These are phyloP conservation scores for Puccinia polysora DNA, from an alignment of 1,284 basidiomycete genomes.

Conservation along the genomic window DNA sequence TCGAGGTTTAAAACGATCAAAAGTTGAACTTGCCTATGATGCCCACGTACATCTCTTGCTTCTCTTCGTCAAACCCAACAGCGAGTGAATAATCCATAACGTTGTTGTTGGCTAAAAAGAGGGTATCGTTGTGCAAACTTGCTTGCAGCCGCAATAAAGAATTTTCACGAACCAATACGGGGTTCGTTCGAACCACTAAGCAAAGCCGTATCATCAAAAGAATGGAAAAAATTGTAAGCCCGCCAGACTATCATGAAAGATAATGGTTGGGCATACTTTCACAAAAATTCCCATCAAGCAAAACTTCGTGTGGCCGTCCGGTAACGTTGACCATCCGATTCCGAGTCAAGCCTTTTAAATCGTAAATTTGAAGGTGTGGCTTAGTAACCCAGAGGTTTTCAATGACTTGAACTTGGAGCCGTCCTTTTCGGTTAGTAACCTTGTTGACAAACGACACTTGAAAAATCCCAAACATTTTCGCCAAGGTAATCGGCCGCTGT, in stretches of 20 bases:
- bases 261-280: conserved; percentile 54
- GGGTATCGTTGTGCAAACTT: conserved; percentile 78
- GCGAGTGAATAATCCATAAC: conserved; percentile 99
- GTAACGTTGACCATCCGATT: conserved; percentile 87
- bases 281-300: conserved; percentile 87
- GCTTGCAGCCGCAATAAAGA: conserved; percentile 86
- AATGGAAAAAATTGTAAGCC: background rate
- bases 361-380: conserved; percentile 58
- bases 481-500: conserved; percentile 84
- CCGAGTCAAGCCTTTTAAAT: conserved; percentile 85
- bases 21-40: conserved; percentile 35
- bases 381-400: conserved; percentile 64
- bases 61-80: conserved; percentile 70
- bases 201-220: background rate
- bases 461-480: conserved; percentile 96
- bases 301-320: conserved; percentile 83
- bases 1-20: too few relatives aligned
- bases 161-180: conserved; percentile 91
- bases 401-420: conserved; percentile 96
- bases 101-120: conserved; percentile 87
- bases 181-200: conserved; percentile 56
- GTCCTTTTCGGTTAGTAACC: conserved; percentile 69
- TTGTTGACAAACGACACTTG: conserved; percentile 87
- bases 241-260: background rate
- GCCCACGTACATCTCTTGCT: conserved; percentile 41